A percentile compares a stretch with the other conserved stretches of the same genome.
Evolutionary conservation across 1,284 basidiomycete genomes (phyloP).

Genomic region (Ustilago tritici): DNA sequence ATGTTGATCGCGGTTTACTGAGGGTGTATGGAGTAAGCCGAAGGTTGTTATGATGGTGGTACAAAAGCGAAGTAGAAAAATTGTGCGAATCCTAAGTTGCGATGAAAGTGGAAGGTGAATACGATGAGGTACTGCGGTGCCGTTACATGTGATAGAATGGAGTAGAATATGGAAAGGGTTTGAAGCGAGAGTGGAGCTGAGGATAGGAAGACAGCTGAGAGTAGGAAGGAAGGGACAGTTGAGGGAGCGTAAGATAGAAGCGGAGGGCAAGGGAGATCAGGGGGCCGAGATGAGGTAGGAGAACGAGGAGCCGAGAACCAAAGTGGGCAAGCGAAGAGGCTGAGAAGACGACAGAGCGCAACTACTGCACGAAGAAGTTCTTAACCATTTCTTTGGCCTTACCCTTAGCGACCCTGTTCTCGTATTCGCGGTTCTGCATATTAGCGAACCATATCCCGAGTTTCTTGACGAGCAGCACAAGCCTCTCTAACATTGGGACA

Average conservation of each 20-base stretch:
- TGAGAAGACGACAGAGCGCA: background rate
- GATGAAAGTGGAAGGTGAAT: background rate
- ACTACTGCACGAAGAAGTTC: background rate
- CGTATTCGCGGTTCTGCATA: background rate
- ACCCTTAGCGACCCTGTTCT: background rate
- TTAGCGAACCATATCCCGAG: background rate
- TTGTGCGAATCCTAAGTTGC: background rate
- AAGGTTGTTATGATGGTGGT: too few relatives aligned
- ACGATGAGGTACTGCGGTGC: background rate
- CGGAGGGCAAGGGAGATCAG: background rate
- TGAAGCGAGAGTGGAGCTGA: background rate
- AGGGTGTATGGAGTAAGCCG: background rate
- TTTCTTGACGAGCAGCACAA: background rate
- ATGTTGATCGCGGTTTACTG: background rate
- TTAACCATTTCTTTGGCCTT: background rate
- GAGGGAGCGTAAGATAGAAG: background rate
- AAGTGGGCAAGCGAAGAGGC: background rate
- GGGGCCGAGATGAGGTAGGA: background rate
- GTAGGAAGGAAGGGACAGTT: too few relatives aligned
- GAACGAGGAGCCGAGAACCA: background rate
- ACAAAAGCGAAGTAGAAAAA: background rate
- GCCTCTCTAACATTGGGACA: background rate
- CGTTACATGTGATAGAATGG: background rate
- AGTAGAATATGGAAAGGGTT: too few relatives aligned
- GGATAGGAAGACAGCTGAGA: background rate